Evolutionary conservation across 192 early-diverging fungal genomes (phyloP).

Genomic region (Lobosporangium transversale): DNA sequence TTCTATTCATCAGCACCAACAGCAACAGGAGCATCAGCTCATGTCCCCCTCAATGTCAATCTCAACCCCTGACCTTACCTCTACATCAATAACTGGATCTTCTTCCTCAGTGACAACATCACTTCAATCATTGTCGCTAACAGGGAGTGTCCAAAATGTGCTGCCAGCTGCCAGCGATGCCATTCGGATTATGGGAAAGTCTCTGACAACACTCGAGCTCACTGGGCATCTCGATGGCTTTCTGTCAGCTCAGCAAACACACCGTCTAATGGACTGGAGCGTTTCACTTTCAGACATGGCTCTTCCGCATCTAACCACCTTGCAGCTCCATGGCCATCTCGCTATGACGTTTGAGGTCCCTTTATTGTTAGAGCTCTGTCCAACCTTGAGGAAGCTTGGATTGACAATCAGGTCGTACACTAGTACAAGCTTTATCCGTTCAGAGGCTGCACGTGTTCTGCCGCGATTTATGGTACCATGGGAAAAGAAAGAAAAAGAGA

Average conservation of each 20-base stretch:
- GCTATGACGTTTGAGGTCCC: conserved; percentile 27
- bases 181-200: conserved; percentile 5
- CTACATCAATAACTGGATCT: not conserved
- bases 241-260: conserved; percentile 3
- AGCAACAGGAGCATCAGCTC: not conserved
- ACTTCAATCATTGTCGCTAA: conserved; percentile 7
- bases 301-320: conserved; percentile 8
- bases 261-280: conserved; percentile 14
- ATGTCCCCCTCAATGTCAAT: not conserved
- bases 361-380: conserved; percentile 14
- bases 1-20: not conserved
- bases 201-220: conserved; percentile 12
- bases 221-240: conserved; percentile 25
- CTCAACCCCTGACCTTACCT: too few species aligned
- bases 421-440: conserved; percentile 17
- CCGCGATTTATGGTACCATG: conserved; percentile 14
- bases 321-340: conserved; percentile 20
- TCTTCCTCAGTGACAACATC: not conserved
- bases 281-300: not conserved
- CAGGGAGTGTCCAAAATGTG: conserved; percentile 28
- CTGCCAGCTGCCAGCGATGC: conserved; percentile 18
- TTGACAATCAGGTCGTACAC: conserved; percentile 22
- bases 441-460: conserved; percentile 12
- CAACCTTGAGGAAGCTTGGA: conserved; percentile 6
- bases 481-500: not conserved